Conservation (phyloP, 306 rosid genomes). For the Heteromeles arbutifolia region DNA sequence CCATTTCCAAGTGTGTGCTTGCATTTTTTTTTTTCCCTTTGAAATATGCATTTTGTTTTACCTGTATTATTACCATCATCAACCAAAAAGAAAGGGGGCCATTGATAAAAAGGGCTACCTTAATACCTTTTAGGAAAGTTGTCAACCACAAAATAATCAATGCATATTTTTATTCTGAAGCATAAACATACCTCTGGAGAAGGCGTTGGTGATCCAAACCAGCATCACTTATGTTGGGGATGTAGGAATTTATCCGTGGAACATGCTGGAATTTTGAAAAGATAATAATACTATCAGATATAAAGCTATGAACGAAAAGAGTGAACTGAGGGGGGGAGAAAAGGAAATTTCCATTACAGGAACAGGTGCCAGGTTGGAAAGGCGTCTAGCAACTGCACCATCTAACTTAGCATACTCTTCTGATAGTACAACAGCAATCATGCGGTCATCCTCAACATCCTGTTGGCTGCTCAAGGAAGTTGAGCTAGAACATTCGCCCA, state of each 20-base stretch:
- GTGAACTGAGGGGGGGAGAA: not conserved
- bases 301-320: not conserved
- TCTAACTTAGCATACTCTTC: conserved; percentile 82
- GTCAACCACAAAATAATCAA: not conserved
- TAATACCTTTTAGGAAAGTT: not conserved
- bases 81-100: not conserved
- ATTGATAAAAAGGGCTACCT: not conserved
- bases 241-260: conserved; percentile 74
- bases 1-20: not conserved
- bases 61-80: not conserved
- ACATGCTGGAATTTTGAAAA: conserved; percentile 55
- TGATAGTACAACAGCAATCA: conserved; percentile 68
- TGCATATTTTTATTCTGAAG: conserved; percentile 6
- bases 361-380: conserved; percentile 60
- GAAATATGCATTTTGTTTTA: not conserved
- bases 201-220: conserved; percentile 84
- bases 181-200: conserved; percentile 56
- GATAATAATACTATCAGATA: conserved; percentile 11
- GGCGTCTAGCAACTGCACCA: conserved; percentile 57
- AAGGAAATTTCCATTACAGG: conserved; percentile 33
- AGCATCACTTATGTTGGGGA: conserved; percentile 66
- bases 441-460: conserved; percentile 58
- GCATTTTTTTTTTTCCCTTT: too few relatives aligned
- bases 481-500: conserved; percentile 60
- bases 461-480: conserved; percentile 53